Conservation (phyloP, 441 rosid genomes). For the Erodium texanum region DNA sequence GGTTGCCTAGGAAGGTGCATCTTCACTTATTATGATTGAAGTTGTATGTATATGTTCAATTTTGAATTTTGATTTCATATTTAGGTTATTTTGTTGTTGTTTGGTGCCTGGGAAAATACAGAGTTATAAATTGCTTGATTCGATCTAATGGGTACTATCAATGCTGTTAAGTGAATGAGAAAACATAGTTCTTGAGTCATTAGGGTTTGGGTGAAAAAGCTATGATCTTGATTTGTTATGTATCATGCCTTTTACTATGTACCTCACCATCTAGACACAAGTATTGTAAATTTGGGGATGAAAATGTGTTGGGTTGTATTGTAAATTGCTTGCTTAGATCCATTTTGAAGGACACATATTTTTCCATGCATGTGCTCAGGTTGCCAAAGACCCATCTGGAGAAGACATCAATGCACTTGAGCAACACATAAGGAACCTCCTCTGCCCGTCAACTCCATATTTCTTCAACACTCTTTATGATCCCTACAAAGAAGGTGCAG, state of each 20-base stretch:
- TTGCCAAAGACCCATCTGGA: constrained; percentile 78
- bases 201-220: background rate
- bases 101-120: background rate
- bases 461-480: constrained; percentile 96
- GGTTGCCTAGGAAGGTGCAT: background rate
- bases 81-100: background rate
- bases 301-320: too few species aligned
- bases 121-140: background rate
- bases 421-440: constrained; percentile 84
- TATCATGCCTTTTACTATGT: too few species aligned
- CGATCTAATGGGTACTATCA: background rate
- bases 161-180: background rate
- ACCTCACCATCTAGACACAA: background rate
- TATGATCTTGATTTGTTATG: background rate
- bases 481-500: constrained; percentile 81
- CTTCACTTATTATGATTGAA: background rate
- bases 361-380: constrained; percentile 21
- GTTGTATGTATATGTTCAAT: background rate
- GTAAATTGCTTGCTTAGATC: background rate
- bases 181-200: constrained; percentile 1
- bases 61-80: background rate
- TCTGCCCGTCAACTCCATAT: constrained; percentile 70
- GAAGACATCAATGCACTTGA: constrained; percentile 73
- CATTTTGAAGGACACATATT: background rate
- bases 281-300: background rate